These are phyloP conservation scores for Cymodocea nodosa DNA, from an alignment of 116 monocot genomes.

Conservation along the genomic window DNA sequence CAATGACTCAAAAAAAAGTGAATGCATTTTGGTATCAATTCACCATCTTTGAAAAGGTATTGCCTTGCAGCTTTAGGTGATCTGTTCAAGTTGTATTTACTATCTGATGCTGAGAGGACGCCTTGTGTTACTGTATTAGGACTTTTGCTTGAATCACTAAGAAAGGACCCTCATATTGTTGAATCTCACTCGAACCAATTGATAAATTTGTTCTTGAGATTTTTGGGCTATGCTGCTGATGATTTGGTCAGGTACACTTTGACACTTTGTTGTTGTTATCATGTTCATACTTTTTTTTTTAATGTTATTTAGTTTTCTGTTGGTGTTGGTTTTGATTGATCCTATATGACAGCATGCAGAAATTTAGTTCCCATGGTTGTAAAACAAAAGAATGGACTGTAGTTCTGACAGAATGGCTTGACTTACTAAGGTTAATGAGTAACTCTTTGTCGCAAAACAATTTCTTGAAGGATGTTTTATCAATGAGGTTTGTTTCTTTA, in stretches of 20 bases:
- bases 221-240: slow-evolving; percentile 59
- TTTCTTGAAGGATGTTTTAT: slow-evolving; percentile 62
- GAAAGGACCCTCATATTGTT: slow-evolving; percentile 52
- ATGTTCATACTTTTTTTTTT: background rate
- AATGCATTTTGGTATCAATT: too few species aligned
- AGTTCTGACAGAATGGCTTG: slow-evolving; percentile 78
- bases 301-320: slow-evolving; percentile 3
- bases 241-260: slow-evolving; percentile 33
- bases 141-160: slow-evolving; percentile 64
- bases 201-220: slow-evolving; percentile 66
- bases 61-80: slow-evolving; percentile 40
- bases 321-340: background rate
- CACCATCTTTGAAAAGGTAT: too few species aligned
- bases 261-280: background rate
- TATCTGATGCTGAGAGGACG: slow-evolving; percentile 46
- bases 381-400: slow-evolving; percentile 52
- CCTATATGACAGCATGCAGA: slow-evolving; percentile 28
- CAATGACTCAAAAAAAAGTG: too few species aligned
- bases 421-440: slow-evolving; percentile 46
- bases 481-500: slow-evolving; percentile 40
- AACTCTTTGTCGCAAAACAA: slow-evolving; percentile 50
- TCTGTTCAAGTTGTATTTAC: slow-evolving; percentile 43
- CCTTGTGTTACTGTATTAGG: slow-evolving; percentile 38
- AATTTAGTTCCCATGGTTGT: slow-evolving; percentile 22
- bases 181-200: slow-evolving; percentile 78